phyloP scores from a whole-genome alignment of 208 protist genomes.

The Balamuthia mandrillaris region DNA sequence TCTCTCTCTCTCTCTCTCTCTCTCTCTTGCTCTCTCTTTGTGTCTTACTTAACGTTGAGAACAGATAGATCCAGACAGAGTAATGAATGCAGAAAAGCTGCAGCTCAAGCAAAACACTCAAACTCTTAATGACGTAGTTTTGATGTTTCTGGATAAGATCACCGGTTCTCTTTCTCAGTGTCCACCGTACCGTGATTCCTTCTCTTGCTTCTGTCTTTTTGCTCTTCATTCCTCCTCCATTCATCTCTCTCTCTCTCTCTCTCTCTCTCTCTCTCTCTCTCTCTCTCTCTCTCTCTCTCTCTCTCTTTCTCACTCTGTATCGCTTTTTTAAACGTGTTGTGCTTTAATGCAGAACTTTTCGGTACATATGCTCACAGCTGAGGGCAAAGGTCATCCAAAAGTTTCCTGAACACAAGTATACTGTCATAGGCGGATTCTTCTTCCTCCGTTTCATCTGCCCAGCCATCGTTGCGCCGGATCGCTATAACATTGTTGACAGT shows the following conservation, averaged over 20 bases:
- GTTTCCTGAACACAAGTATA: constrained; percentile 26
- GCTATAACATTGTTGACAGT: neutral
- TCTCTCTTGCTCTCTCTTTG: neutral
- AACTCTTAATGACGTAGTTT: neutral
- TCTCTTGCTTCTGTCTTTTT: neutral
- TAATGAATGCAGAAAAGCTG: neutral
- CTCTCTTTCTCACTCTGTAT: neutral
- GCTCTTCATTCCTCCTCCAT: neutral
- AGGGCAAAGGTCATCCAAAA: neutral
- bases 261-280: neutral
- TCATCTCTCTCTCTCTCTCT: neutral
- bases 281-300: neutral
- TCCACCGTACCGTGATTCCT: neutral
- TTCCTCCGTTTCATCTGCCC: constrained; percentile 29
- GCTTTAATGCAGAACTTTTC: neutral
- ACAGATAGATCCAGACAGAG: constrained; percentile 6
- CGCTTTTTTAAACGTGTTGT: neutral
- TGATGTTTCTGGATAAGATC: neutral
- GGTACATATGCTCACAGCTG: neutral
- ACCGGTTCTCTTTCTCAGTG: neutral
- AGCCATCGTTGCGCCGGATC: neutral
- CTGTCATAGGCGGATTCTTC: constrained; percentile 3
- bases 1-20: neutral
- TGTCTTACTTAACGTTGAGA: neutral
- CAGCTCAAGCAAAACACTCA: neutral